These are phyloP conservation scores for Colletotrichum ledebouriae DNA, from an alignment of 2,329 filamentous ascomycete species.

Conservation along the genomic window DNA sequence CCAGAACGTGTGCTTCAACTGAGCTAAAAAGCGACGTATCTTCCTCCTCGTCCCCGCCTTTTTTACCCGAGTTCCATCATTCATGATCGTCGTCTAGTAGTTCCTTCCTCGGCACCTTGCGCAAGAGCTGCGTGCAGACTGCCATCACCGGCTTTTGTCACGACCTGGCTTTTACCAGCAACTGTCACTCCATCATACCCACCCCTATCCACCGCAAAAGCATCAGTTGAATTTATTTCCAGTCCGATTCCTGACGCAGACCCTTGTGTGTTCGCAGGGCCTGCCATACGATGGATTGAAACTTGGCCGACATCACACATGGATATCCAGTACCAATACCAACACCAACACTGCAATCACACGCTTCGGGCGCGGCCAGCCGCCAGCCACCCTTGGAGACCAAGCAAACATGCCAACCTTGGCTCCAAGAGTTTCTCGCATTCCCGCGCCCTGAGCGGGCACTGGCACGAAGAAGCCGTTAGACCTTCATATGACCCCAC, in stretches of 20 bases:
- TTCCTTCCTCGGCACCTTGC: constrained; percentile 26
- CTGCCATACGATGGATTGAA: too few relatives aligned
- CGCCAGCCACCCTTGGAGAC: constrained; percentile 18
- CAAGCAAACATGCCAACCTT: constrained; percentile 33
- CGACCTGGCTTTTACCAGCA: too few relatives aligned
- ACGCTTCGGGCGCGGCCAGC: constrained; percentile 19
- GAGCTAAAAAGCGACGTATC: constrained; percentile 1
- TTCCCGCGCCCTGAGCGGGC: constrained; percentile 18
- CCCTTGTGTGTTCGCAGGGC: too few relatives aligned
- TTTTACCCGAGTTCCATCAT: constrained; percentile 28
- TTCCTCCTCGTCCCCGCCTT: constrained; percentile 6
- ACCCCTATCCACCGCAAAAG: too few relatives aligned
- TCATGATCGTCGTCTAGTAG: constrained; percentile 3
- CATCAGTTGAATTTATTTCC: too few relatives aligned
- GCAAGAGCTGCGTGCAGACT: too few relatives aligned
- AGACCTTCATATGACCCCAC: constrained; percentile 13
- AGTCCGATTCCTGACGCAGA: too few relatives aligned
- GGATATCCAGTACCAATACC: not conserved
- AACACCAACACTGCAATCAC: constrained; percentile 4
- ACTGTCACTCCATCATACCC: too few relatives aligned
- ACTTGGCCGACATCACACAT: too few relatives aligned
- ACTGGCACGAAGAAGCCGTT: constrained; percentile 33
- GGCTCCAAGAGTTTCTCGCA: constrained; percentile 31
- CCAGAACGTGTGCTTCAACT: constrained; percentile 27
- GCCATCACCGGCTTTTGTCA: not conserved